These are phyloP conservation scores for Talinum fruticosum DNA, from an alignment of 148 eudicot genomes.

Conservation along the genomic window DNA sequence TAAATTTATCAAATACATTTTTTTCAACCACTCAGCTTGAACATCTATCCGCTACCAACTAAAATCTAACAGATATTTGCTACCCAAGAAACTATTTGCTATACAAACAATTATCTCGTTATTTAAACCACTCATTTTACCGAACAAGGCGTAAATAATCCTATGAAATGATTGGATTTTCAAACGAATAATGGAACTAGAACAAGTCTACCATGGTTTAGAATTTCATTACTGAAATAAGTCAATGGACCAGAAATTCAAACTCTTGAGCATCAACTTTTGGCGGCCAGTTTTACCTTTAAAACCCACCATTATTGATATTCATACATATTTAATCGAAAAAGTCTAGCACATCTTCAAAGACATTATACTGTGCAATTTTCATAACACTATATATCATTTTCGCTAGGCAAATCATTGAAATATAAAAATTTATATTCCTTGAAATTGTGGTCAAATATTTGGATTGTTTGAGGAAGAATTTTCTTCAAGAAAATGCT, in stretches of 20 bases:
- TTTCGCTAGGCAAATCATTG: neutral
- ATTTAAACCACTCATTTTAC: no score
- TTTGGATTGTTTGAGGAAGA: neutral
- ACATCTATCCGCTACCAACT: no score
- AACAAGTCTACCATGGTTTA: neutral
- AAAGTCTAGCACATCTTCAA: neutral
- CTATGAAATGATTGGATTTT: no score
- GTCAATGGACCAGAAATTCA: neutral
- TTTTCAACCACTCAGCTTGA: no score
- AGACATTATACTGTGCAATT: neutral
- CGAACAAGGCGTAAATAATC: no score
- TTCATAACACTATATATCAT: neutral
- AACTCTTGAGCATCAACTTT: neutral
- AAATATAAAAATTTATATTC: no score
- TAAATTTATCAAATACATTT: no score
- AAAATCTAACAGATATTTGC: no score
- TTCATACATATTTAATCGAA: neutral
- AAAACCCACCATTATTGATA: slow-evolving; percentile 1
- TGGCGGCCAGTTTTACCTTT: neutral
- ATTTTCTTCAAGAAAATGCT: neutral
- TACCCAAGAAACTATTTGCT: no score
- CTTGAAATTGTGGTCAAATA: neutral
- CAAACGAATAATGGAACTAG: neutral
- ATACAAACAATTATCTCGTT: no score
- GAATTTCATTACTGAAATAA: neutral